A percentile compares a stretch with the other conserved stretches of the same genome.
These are phyloP conservation scores for Sporisorium sorghi DNA, from an alignment of 1,284 basidiomycete species.

Conservation along the genomic window DNA sequence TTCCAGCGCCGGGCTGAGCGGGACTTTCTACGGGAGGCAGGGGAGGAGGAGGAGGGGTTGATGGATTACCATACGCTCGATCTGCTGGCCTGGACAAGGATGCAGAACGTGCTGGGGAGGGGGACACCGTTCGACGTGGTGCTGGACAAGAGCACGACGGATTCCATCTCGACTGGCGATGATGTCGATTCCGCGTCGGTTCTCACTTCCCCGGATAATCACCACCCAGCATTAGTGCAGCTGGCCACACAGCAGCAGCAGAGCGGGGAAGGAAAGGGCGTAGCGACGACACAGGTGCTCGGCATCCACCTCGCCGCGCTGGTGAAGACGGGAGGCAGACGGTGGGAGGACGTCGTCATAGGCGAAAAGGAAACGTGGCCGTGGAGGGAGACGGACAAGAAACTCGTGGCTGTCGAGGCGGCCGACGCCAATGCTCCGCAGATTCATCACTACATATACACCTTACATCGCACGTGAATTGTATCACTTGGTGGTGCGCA, in stretches of 20 bases:
- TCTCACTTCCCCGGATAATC: background rate
- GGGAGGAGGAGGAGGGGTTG: background rate
- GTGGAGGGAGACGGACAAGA: slow-evolving; percentile 12
- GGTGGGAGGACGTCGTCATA: slow-evolving; percentile 38
- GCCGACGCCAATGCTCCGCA: slow-evolving; percentile 24
- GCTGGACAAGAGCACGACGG: slow-evolving; percentile 50
- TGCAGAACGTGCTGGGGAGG: background rate
- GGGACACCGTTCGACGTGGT: slow-evolving; percentile 23
- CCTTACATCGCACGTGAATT: slow-evolving; percentile 20
- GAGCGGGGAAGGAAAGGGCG: background rate
- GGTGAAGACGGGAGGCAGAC: slow-evolving; percentile 2
- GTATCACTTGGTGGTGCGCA: too few species aligned
- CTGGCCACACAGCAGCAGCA: background rate
- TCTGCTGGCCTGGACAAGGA: slow-evolving; percentile 22
- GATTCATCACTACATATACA: slow-evolving; percentile 37
- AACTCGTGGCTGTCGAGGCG: slow-evolving; percentile 13
- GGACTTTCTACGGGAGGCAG: background rate
- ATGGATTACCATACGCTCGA: slow-evolving; percentile 35
- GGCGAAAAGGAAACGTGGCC: background rate
- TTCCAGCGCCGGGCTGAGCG: slow-evolving; percentile 14
- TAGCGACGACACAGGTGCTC: slow-evolving; percentile 28
- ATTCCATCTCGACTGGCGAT: slow-evolving; percentile 38
- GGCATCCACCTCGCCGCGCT: slow-evolving; percentile 16
- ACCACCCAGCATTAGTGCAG: slow-evolving; percentile 4
- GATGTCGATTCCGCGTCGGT: slow-evolving; percentile 12